Evolutionary conservation across 306 rosid genomes (phyloP).

Genomic region (Calophaca sinica): DNA sequence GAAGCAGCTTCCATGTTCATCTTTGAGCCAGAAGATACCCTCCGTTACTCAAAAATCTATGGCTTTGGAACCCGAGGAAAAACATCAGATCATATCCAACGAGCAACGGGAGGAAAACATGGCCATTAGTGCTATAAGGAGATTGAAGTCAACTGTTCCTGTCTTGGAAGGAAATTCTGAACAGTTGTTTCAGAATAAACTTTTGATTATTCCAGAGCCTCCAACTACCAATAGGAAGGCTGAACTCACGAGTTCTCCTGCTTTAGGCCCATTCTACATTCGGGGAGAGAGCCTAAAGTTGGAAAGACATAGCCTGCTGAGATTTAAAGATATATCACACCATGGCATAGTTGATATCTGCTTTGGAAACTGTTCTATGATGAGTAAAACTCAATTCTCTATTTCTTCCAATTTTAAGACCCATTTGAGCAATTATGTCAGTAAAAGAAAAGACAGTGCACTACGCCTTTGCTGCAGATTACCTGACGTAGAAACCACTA

Average conservation of each 20-base stretch:
- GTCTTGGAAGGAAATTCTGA: conserved; percentile 20
- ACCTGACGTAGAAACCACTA: conserved; percentile 19
- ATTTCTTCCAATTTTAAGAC: conserved; percentile 11
- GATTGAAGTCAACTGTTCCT: conserved; percentile 31
- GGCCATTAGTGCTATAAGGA: conserved; percentile 15
- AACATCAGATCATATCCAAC: conserved; percentile 34
- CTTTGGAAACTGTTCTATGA: conserved; percentile 20
- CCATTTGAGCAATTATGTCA: conserved; percentile 7
- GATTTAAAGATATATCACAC: conserved; percentile 27
- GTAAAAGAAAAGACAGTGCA: conserved; percentile 21
- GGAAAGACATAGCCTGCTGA: conserved; percentile 20
- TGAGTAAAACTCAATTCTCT: conserved; percentile 12
- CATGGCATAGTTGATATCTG: conserved; percentile 7
- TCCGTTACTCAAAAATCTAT: conserved; percentile 33
- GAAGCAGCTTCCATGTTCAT: conserved; percentile 39
- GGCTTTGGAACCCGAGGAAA: conserved; percentile 26
- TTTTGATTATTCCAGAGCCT: conserved; percentile 24
- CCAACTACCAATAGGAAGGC: conserved; percentile 5
- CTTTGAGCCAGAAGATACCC: conserved; percentile 32
- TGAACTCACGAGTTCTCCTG: conserved; percentile 34
- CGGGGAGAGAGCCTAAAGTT: conserved; percentile 26
- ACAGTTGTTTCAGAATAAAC: conserved; percentile 24
- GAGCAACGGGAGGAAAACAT: conserved; percentile 17
- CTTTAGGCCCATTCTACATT: conserved; percentile 29
- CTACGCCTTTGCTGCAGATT: conserved; percentile 12